phyloP scores from a whole-genome alignment of 2,329 filamentous ascomycete genomes.

The Alternaria triticimaculans region DNA sequence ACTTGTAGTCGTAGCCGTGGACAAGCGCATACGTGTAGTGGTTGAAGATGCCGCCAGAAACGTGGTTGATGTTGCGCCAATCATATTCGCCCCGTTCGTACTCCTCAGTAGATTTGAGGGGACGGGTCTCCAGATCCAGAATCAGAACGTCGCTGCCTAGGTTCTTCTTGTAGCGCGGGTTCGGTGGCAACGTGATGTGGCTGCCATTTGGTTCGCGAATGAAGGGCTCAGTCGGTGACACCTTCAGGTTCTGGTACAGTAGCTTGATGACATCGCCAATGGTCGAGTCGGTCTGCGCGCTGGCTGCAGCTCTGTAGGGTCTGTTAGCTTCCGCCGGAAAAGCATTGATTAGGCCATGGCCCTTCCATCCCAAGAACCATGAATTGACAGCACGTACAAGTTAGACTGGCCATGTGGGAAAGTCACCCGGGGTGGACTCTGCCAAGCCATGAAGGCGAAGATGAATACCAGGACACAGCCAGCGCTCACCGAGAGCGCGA shows the following conservation, averaged over 20 bases:
- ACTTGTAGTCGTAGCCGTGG: slow-evolving; percentile 59
- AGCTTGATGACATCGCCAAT: slow-evolving; percentile 43
- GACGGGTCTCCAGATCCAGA: slow-evolving; percentile 46
- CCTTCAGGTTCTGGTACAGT: slow-evolving; percentile 41
- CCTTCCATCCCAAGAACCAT: background rate
- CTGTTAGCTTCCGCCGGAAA: slow-evolving; percentile 19
- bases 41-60: slow-evolving; percentile 47
- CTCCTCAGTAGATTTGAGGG: slow-evolving; percentile 39
- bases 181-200: slow-evolving; percentile 37
- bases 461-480: slow-evolving; percentile 41
- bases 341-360: background rate
- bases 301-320: slow-evolving; percentile 27
- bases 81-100: slow-evolving; percentile 42
- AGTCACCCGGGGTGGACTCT: slow-evolving; percentile 33
- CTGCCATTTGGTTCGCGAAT: slow-evolving; percentile 42
- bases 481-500: slow-evolving; percentile 40
- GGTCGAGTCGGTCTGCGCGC: slow-evolving; percentile 29
- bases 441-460: slow-evolving; percentile 46
- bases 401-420: slow-evolving; percentile 30
- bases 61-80: slow-evolving; percentile 47
- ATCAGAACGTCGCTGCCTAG: slow-evolving; percentile 46
- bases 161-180: slow-evolving; percentile 41
- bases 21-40: slow-evolving; percentile 52
- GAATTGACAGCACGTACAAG: slow-evolving; percentile 28
- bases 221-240: slow-evolving; percentile 33